Evolutionary conservation across 805 yeast species (phyloP), one percentile per base, ranked within the genome.

Genomic region (Yamadazyma kitorensis): DNA sequence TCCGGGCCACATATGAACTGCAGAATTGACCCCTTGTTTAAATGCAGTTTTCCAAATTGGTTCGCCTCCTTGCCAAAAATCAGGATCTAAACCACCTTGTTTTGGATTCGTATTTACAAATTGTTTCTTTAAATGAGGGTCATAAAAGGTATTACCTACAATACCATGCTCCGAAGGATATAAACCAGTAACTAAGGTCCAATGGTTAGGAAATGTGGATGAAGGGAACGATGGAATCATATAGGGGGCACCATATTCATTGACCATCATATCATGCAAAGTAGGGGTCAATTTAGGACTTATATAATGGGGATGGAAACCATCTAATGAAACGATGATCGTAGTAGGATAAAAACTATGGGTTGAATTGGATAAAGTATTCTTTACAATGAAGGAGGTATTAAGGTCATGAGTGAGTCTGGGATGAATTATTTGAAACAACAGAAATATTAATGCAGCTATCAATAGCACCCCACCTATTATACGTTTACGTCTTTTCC

Each of bases 1-100:
- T 2, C 96, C 96, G 0, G 96, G 96, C 95, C 95, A 89, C 96
- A 87, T 88, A 57, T 88, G 95, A n/a, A 86, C 82, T 0, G 88
- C 94, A 4, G 82, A 59, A 3, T 62, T 61, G 2, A 82, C 71
- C 5, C 79, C 81, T 39, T 83, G 83, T 13, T 56, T 54, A 18
- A 65, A 66, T 0, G 91, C 87, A 1, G 94, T 85, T 20, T 71
- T 61, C 97, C 97, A 89, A 14, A 89, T 51, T 0, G 96, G 93
- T 53, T 86, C 93, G 16, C 95, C 95, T 16, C 88, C 91, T 27
- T 47, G 52, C 94, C 96, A 88, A 70, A 78, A 88, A 15, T 64
- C 71, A 24, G 72, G 75, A 43, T 74, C 70, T 17, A 75, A 51
- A 2, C 62, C 66, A 3, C 82, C 79, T 39, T 53, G 54, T 18